Base-by-base conservation (phyloP, 2,329 filamentous ascomycete genomes). In the Tricladium varicosporioides region DNA sequence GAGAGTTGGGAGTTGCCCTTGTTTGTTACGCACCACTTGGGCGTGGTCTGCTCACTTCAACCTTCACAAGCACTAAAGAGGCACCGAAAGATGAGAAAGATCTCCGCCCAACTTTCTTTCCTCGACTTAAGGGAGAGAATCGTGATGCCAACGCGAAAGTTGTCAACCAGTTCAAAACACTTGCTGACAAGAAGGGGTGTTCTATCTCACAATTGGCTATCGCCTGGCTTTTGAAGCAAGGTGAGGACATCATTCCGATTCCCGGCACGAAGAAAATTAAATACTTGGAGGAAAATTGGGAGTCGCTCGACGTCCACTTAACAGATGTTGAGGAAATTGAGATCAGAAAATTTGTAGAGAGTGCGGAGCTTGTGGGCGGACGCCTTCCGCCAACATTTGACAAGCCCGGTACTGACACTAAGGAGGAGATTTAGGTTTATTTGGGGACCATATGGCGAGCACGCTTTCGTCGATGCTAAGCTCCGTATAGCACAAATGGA, bases 171-270 rank as follows among this genome's bases (percentile, higher is more conserved):
- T 75, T 87, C 55, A 67, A 71, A 2, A 72, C 65, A 5, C 65
- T 86, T 5, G 83, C 82, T 0, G 71, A 76, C 44, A 74, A 71
- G 59, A 86, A 88, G 70, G 76, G 67, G 3, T 76, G 74, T 47
- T 85, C 84, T 0, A 63, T 82, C 0, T 76, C 75, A 1, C 80
- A 89, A 66, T 67, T 89, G 32, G 79, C 82, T 1, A 73, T 88
- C 27, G 85, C 85, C 0, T 89, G 85, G 84, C 63, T 88, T 55
- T 64, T 85, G 61, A 78, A 78, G 3, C 83, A 87, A 63, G 82
- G 81, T 0, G 75, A 80, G 2, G 80, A 85, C 62, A 74, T 88
- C 50, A 79, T 84, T 64, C 82, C 86, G 0, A 88, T 81, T 51
- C 82, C 77, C 0, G 79, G 78, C 1, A 81, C 78, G 0, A 80